A percentile compares a stretch with the other conserved stretches of the same genome.
phyloP scores from a whole-genome alignment of 2,329 filamentous ascomycete genomes.

The Lasiodiplodia gonubiensis region DNA sequence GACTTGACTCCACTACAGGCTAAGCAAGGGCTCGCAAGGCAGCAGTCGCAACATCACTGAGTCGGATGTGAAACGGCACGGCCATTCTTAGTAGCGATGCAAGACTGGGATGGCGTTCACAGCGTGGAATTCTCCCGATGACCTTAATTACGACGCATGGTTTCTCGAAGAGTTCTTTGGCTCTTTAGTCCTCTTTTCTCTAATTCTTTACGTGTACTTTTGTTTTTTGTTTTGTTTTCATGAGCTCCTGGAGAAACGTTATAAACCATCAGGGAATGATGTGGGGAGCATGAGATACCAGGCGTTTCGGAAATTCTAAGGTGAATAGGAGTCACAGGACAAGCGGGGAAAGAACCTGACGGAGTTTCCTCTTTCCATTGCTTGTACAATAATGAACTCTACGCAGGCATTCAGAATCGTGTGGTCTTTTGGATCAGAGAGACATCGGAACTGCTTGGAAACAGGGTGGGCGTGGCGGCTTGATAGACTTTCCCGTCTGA shows the following conservation, averaged over 20 bases:
- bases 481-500: neutral
- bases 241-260: neutral
- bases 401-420: neutral
- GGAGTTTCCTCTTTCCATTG: neutral
- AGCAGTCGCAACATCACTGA: slow-evolving; percentile 34
- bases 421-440: neutral
- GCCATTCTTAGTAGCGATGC: neutral
- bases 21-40: slow-evolving; percentile 46
- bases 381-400: slow-evolving; percentile 14
- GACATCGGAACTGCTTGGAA: neutral
- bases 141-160: slow-evolving; percentile 17
- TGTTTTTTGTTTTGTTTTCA: slow-evolving; percentile 5
- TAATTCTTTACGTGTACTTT: neutral
- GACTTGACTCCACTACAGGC: slow-evolving; percentile 37
- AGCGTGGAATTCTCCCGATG: neutral
- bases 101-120: neutral
- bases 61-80: neutral
- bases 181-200: neutral
- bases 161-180: neutral
- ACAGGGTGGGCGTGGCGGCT: neutral
- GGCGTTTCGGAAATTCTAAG: slow-evolving; percentile 8
- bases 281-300: slow-evolving; percentile 25
- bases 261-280: neutral
- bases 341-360: neutral
- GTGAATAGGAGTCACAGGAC: neutral